phyloP scores from a whole-genome alignment of 805 yeast genomes.

The Barnettozyma botsteinii region DNA sequence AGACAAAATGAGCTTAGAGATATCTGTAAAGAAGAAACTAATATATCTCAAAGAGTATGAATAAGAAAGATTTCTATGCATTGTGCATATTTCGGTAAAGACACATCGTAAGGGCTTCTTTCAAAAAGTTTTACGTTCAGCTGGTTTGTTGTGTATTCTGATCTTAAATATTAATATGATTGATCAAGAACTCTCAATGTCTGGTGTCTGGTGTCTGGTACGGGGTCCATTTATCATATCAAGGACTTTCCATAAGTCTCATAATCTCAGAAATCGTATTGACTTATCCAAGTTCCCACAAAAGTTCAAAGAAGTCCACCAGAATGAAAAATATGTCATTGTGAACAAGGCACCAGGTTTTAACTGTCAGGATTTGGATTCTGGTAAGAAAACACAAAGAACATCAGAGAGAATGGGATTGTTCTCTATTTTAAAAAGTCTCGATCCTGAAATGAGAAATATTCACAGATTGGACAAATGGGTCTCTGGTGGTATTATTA shows the following conservation, averaged over 20 bases:
- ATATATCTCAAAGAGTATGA: too few relatives aligned
- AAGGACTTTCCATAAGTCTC: background rate
- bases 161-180: too few relatives aligned
- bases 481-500: slow-evolving; percentile 37
- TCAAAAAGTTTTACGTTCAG: too few relatives aligned
- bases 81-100: too few relatives aligned
- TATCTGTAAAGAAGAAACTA: too few relatives aligned
- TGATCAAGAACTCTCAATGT: too few relatives aligned
- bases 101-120: too few relatives aligned
- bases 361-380: slow-evolving; percentile 11
- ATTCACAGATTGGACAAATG: slow-evolving; percentile 35
- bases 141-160: too few relatives aligned
- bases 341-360: slow-evolving; percentile 34
- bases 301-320: slow-evolving; percentile 9
- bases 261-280: background rate
- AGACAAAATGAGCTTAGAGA: too few relatives aligned
- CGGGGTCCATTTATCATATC: too few relatives aligned
- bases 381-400: background rate
- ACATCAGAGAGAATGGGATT: slow-evolving; percentile 11
- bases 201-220: too few relatives aligned
- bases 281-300: background rate
- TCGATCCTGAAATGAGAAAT: slow-evolving; percentile 20
- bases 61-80: too few relatives aligned
- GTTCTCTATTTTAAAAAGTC: slow-evolving; percentile 5
- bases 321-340: slow-evolving; percentile 13